Conservation (phyloP, 129 eudicot species). For the Escallonia rubra region DNA sequence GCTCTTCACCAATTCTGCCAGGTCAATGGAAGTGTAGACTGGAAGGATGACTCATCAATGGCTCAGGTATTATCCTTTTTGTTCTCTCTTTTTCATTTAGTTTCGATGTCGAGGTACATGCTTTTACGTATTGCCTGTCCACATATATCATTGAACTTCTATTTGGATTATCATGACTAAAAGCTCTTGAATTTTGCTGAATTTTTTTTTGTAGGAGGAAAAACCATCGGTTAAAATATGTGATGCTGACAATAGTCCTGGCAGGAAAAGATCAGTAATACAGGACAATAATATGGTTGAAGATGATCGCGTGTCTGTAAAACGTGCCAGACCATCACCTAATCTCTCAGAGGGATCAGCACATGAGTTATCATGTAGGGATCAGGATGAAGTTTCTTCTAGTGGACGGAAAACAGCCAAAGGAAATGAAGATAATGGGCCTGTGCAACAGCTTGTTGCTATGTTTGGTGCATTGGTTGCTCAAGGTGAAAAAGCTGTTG, state of each 20-base stretch:
- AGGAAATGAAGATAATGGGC: conserved; percentile 55
- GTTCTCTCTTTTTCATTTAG: not conserved
- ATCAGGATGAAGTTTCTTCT: conserved; percentile 29
- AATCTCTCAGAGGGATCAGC: conserved; percentile 22
- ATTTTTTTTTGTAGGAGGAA: conserved; percentile 50
- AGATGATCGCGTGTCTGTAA: conserved; percentile 52
- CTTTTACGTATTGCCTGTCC: not conserved
- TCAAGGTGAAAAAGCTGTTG: conserved; percentile 94
- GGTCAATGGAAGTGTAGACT: conserved; percentile 29
- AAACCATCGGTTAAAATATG: conserved; percentile 35
- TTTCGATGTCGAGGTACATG: not conserved
- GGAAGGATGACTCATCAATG: conserved; percentile 19
- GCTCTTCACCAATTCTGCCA: conserved; percentile 33
- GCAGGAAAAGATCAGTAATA: conserved; percentile 64
- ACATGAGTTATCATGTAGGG: conserved; percentile 19
- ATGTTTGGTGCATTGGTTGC: conserved; percentile 93
- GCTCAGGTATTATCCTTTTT: conserved; percentile 29
- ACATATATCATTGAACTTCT: too few relatives aligned
- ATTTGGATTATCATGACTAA: too few relatives aligned
- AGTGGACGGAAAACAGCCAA: conserved; percentile 23
- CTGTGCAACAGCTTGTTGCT: conserved; percentile 80
- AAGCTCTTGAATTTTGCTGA: conserved; percentile 1
- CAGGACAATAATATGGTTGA: conserved; percentile 31
- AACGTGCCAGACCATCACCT: conserved; percentile 64
- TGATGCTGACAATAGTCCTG: conserved; percentile 27